A percentile compares a stretch with the other conserved stretches of the same genome.
These are phyloP conservation scores for Pichia sp. DNA, from an alignment of 1,139 yeast genomes.

Conservation along the genomic window DNA sequence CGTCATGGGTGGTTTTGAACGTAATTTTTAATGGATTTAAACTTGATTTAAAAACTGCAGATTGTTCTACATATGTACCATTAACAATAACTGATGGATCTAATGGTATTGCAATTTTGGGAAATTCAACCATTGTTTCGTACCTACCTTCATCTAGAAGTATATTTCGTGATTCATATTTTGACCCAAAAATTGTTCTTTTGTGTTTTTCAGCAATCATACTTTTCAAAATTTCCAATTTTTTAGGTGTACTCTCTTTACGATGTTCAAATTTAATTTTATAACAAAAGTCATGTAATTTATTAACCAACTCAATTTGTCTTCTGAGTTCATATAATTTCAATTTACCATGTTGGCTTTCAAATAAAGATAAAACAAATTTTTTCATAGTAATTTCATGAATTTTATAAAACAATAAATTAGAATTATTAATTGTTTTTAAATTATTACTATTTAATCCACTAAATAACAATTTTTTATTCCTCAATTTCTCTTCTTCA, in stretches of 20 bases:
- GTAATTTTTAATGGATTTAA: conserved; percentile 81
- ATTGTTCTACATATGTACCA: conserved; percentile 75
- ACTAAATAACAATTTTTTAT: neutral
- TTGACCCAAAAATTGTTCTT: conserved; percentile 17
- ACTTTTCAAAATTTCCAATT: conserved; percentile 41
- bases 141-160: conserved; percentile 14
- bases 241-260: conserved; percentile 52
- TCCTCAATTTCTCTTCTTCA: conserved; percentile 46
- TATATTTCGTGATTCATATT: conserved; percentile 10
- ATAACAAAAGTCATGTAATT: conserved; percentile 26
- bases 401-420: conserved; percentile 11
- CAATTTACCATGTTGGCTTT: conserved; percentile 21
- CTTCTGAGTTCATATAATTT: conserved; percentile 23
- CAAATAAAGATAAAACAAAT: conserved; percentile 21
- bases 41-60: conserved; percentile 84
- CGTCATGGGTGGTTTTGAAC: conserved; percentile 46
- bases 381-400: conserved; percentile 25
- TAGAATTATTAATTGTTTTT: neutral
- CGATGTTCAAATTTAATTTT: conserved; percentile 26
- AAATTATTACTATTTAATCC: neutral
- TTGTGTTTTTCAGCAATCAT: conserved; percentile 29
- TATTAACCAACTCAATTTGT: conserved; percentile 28
- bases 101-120: conserved; percentile 62
- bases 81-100: conserved; percentile 62
- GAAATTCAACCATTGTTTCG: conserved; percentile 35